phyloP scores from a whole-genome alignment of 305 asterid genomes.

The Fraxinus sp. region DNA sequence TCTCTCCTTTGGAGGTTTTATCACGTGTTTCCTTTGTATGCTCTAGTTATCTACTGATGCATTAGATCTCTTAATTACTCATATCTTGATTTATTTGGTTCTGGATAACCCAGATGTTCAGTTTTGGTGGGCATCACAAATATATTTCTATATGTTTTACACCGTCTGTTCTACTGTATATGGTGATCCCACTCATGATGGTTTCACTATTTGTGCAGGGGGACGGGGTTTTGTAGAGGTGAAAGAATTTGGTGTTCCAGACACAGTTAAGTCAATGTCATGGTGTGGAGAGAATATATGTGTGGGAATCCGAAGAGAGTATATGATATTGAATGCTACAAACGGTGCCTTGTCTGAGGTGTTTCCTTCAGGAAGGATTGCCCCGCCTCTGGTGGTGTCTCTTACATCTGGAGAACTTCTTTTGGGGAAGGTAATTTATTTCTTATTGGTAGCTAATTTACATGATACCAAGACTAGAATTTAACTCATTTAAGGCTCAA shows the following conservation, averaged over 20 bases:
- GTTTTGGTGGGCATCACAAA: conserved; percentile 11
- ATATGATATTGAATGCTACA: conserved; percentile 70
- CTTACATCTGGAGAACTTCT: conserved; percentile 93
- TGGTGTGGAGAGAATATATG: conserved; percentile 99
- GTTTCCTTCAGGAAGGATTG: conserved; percentile 92
- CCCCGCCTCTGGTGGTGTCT: conserved; percentile 89
- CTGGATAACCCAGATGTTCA: not conserved
- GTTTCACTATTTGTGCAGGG: conserved; percentile 48
- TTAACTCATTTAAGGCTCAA: conserved; percentile 14
- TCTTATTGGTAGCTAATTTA: not conserved
- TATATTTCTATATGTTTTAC: not conserved
- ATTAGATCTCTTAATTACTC: not conserved
- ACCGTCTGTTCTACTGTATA: not conserved
- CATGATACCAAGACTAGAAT: not conserved
- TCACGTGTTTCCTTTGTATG: not conserved
- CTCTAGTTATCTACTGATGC: not conserved
- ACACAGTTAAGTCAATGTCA: conserved; percentile 82
- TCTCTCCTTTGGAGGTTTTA: not conserved
- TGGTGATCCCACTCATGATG: conserved; percentile 8
- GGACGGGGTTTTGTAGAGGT: conserved; percentile 97
- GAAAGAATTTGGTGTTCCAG: conserved; percentile 91
- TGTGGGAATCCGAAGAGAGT: conserved; percentile 82
- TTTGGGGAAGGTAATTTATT: conserved; percentile 73
- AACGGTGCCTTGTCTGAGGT: conserved; percentile 88
- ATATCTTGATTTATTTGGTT: not conserved